Conservation (phyloP, 2,329 filamentous ascomycete species). For the Didymella glomerata region DNA sequence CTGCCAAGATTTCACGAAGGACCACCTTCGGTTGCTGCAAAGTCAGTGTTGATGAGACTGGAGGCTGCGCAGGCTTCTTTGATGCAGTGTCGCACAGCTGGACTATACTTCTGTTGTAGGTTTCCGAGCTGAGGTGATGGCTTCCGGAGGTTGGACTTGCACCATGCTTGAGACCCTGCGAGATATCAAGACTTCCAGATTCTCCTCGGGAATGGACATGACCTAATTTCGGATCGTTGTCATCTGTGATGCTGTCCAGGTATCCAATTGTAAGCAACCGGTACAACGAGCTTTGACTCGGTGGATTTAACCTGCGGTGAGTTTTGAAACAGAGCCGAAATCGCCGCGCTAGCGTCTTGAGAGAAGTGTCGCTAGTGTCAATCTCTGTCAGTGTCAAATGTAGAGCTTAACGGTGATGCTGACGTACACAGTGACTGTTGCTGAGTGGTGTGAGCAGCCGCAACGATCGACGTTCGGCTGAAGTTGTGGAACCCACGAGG, state of each 20-base stretch:
- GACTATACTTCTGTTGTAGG: too few relatives aligned
- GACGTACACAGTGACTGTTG: constrained; percentile 6
- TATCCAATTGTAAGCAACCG: not conserved
- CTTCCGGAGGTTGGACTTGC: too few relatives aligned
- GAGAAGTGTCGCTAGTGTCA: not conserved
- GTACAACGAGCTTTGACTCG: constrained; percentile 2
- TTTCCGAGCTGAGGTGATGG: too few relatives aligned
- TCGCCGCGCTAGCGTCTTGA: not conserved
- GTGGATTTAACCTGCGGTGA: constrained; percentile 11
- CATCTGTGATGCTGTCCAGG: not conserved
- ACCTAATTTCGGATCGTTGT: not conserved
- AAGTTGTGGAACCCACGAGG: constrained; percentile 9
- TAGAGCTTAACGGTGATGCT: not conserved
- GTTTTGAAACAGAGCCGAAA: constrained; percentile 5
- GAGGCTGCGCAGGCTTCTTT: too few relatives aligned
- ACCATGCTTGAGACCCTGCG: too few relatives aligned
- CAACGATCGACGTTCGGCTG: constrained; percentile 13
- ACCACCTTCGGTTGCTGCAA: too few relatives aligned
- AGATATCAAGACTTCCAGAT: not conserved
- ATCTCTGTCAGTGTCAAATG: not conserved
- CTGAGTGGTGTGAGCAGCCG: constrained; percentile 12
- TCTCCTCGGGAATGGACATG: not conserved
- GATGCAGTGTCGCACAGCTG: too few relatives aligned
- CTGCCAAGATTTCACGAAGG: too few relatives aligned
- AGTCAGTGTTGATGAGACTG: too few relatives aligned